Evolutionary conservation across 192 early-diverging fungal species (phyloP).

Genomic region (Coemansia sp.): DNA sequence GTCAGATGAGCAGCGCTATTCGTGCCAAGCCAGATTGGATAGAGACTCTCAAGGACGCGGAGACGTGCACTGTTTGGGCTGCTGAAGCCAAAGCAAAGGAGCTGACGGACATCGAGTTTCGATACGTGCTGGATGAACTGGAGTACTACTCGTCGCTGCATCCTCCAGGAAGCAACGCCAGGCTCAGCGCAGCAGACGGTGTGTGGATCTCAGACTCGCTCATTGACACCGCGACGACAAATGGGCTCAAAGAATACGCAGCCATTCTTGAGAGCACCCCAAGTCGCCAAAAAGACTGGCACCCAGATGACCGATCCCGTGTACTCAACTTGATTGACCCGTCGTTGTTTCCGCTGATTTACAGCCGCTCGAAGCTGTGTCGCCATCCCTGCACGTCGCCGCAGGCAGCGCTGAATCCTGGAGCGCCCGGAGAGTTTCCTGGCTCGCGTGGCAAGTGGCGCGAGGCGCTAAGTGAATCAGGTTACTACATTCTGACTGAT

Average conservation of each 20-base stretch:
- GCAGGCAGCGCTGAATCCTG: not conserved
- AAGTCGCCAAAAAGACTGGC: constrained; percentile 41
- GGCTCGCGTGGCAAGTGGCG: not conserved
- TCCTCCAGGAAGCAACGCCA: not conserved
- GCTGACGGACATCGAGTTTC: constrained; percentile 13
- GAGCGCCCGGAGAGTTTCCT: not conserved
- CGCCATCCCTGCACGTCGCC: not conserved
- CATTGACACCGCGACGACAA: constrained; percentile 7
- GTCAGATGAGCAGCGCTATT: constrained; percentile 16
- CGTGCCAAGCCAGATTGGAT: constrained; percentile 49
- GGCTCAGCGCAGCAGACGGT: constrained; percentile 21
- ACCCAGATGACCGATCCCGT: constrained; percentile 48
- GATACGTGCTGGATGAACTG: constrained; percentile 28
- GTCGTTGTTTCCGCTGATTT: constrained; percentile 37
- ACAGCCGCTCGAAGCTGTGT: constrained; percentile 9
- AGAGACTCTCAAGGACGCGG: constrained; percentile 28
- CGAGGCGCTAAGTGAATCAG: not conserved
- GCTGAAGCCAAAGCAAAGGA: not conserved
- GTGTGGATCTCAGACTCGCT: constrained; percentile 24
- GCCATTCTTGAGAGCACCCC: not conserved
- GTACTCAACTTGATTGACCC: constrained; percentile 63
- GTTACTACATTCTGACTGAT: not conserved
- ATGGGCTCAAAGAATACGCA: constrained; percentile 4
- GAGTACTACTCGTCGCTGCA: constrained; percentile 12
- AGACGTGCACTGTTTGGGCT: constrained; percentile 20